Conservation (phyloP, 345 rosid species). For the Sisymbrium irio region DNA sequence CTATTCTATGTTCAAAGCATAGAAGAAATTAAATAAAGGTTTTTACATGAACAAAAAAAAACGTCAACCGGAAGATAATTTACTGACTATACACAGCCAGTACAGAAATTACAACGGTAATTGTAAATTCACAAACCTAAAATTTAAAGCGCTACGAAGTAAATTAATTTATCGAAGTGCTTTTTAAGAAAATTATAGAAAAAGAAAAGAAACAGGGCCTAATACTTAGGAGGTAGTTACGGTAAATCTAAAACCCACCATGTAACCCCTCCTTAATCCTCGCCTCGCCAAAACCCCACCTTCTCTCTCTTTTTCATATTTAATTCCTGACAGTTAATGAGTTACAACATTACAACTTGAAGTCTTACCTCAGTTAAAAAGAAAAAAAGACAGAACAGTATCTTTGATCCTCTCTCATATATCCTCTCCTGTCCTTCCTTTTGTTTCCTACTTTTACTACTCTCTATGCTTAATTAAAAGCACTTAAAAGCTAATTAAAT, state of each 20-base stretch:
- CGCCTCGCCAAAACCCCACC: slow-evolving; percentile 33
- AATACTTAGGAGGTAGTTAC: slow-evolving; percentile 24
- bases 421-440: slow-evolving; percentile 19
- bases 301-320: background rate
- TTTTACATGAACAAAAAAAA: background rate
- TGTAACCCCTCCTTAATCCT: slow-evolving; percentile 22
- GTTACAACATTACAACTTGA: background rate
- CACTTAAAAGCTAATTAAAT: slow-evolving; percentile 1
- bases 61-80: background rate
- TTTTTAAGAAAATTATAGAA: background rate
- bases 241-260: slow-evolving; percentile 6
- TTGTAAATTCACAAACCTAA: background rate
- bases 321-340: background rate
- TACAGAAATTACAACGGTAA: background rate
- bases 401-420: slow-evolving; percentile 14
- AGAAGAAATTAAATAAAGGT: background rate
- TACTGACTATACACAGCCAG: too few species aligned
- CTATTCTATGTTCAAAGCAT: background rate
- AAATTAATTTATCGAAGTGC: background rate
- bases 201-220: background rate
- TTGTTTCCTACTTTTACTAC: slow-evolving; percentile 5
- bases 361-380: slow-evolving; percentile 3
- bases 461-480: background rate
- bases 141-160: background rate
- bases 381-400: slow-evolving; percentile 11